These are phyloP conservation scores for Claviceps sorghi DNA, from an alignment of 2,329 filamentous ascomycete species.

Conservation along the genomic window DNA sequence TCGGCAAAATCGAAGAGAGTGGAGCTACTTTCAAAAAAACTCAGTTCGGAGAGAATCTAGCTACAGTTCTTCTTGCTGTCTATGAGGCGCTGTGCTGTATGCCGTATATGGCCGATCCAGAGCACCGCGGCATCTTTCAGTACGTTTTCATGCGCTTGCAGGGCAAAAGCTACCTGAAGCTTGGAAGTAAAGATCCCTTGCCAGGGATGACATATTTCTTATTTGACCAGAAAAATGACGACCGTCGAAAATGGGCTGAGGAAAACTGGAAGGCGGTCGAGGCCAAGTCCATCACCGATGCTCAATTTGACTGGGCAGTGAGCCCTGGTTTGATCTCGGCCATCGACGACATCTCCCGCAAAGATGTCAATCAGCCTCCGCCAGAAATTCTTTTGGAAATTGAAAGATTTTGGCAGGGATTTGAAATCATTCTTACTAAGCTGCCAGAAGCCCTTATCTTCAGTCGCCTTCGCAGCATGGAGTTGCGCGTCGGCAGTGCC, in stretches of 20 bases:
- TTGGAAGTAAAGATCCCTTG: slow-evolving; percentile 56
- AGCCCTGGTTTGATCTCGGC: slow-evolving; percentile 55
- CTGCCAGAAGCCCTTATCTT: slow-evolving; percentile 62
- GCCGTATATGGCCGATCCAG: slow-evolving; percentile 49
- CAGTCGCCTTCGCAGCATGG: slow-evolving; percentile 63
- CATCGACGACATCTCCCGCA: slow-evolving; percentile 44
- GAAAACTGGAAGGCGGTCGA: slow-evolving; percentile 34
- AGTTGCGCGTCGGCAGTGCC: slow-evolving; percentile 44
- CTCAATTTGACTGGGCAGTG: slow-evolving; percentile 80
- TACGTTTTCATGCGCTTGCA: slow-evolving; percentile 63
- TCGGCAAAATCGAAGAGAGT: slow-evolving; percentile 35
- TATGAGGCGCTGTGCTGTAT: slow-evolving; percentile 83
- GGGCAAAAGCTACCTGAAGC: slow-evolving; percentile 60
- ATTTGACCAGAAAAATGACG: slow-evolving; percentile 47
- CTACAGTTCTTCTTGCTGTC: slow-evolving; percentile 58
- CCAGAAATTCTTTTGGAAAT: slow-evolving; percentile 33
- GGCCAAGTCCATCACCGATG: slow-evolving; percentile 44
- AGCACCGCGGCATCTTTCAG: slow-evolving; percentile 51
- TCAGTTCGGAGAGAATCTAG: slow-evolving; percentile 31
- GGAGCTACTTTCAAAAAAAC: slow-evolving; percentile 32
- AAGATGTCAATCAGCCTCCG: slow-evolving; percentile 21
- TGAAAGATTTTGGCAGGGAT: slow-evolving; percentile 64
- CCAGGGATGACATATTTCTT: slow-evolving; percentile 77
- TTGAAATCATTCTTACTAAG: slow-evolving; percentile 57
- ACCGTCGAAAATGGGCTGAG: slow-evolving; percentile 29